phyloP scores from a whole-genome alignment of 176 grass and related monocot genomes.

The Oryza meridionalis region DNA sequence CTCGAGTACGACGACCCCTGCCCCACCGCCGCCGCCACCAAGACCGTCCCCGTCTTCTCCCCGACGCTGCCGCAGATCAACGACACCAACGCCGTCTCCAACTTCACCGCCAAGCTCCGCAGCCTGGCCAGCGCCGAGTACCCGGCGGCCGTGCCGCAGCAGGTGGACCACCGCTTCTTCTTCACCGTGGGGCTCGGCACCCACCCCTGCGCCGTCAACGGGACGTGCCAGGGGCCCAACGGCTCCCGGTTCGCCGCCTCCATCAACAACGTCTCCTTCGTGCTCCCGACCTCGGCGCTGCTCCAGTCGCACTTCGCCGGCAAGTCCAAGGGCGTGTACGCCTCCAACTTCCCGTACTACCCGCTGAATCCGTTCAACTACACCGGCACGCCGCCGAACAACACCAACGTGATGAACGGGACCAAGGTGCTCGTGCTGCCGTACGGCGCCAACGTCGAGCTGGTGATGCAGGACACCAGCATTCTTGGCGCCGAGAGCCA shows the following conservation, averaged over 20 bases:
- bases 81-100: slow-evolving; percentile 64
- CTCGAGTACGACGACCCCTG: slow-evolving; percentile 67
- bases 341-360: slow-evolving; percentile 6
- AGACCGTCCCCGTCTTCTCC: slow-evolving; percentile 41
- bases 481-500: slow-evolving; percentile 81
- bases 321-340: slow-evolving; percentile 44
- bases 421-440: background rate
- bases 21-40: background rate
- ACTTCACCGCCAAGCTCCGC: slow-evolving; percentile 58
- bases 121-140: slow-evolving; percentile 72
- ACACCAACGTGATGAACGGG: background rate
- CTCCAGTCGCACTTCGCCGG: background rate
- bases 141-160: slow-evolving; percentile 61
- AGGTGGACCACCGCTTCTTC: slow-evolving; percentile 61
- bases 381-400: background rate
- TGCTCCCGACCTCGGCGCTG: background rate
- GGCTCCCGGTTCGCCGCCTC: background rate
- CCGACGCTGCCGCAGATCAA: slow-evolving; percentile 58
- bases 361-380: background rate
- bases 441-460: background rate
- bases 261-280: slow-evolving; percentile 1
- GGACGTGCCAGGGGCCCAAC: background rate
- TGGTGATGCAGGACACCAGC: slow-evolving; percentile 85
- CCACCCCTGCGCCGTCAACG: slow-evolving; percentile 66
- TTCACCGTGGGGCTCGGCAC: slow-evolving; percentile 84